These are phyloP conservation scores for Scutellaria baicalensis DNA, from an alignment of 257 asterid genomes.

Conservation along the genomic window DNA sequence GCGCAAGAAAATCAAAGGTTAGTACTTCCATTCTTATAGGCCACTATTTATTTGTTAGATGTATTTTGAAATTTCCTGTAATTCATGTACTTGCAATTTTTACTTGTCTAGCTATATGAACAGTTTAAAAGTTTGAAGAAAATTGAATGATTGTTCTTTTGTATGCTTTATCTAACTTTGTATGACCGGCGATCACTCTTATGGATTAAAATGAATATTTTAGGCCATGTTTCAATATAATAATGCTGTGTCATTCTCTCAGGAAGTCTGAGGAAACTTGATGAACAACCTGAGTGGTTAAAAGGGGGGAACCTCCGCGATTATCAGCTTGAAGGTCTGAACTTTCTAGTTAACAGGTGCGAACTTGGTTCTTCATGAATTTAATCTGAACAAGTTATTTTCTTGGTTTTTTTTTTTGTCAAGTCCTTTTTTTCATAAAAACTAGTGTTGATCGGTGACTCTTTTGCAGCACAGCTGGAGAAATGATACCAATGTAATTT, in stretches of 20 bases:
- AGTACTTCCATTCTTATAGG: neutral
- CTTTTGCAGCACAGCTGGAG: constrained; percentile 85
- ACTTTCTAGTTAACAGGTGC: constrained; percentile 96
- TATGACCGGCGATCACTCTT: constrained; percentile 1
- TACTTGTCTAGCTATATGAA: neutral
- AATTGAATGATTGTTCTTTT: neutral
- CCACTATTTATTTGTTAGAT: neutral
- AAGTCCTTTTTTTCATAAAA: constrained; percentile 9
- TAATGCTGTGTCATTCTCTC: constrained; percentile 14
- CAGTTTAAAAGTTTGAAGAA: neutral
- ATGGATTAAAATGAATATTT: neutral
- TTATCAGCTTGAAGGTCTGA: constrained; percentile 99
- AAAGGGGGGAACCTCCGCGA: constrained; percentile 98
- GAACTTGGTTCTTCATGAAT: constrained; percentile 24
- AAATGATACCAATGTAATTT: constrained; percentile 94
- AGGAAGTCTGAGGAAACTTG: constrained; percentile 98
- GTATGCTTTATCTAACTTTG: neutral
- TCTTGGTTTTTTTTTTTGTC: constrained; percentile 5
- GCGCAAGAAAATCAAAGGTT: constrained; percentile 94
- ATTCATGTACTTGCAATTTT: neutral
- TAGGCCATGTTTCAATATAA: neutral
- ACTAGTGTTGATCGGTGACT: constrained; percentile 40
- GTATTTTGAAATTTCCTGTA: neutral
- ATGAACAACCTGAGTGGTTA: constrained; percentile 98
- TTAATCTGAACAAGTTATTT: neutral